Conservation (phyloP, 805 yeast genomes). For the Jamesozyma gamospora region DNA sequence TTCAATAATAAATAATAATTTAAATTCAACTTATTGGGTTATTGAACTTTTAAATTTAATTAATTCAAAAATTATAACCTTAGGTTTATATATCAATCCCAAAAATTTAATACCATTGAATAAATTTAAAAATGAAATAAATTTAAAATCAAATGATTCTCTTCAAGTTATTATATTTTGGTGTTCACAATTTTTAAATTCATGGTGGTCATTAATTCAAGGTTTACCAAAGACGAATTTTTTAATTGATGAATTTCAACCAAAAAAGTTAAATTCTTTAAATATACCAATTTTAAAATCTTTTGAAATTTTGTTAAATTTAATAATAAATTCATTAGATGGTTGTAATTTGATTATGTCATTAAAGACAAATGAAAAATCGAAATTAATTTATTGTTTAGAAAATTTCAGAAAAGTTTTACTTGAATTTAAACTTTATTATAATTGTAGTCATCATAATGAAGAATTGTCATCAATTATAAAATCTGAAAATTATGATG, state of each 20-base stretch:
- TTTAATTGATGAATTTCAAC: slow-evolving; percentile 20
- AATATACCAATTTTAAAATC: slow-evolving; percentile 17
- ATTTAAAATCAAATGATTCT: slow-evolving; percentile 4
- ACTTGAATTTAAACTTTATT: slow-evolving; percentile 18
- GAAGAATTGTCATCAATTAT: slow-evolving; percentile 1
- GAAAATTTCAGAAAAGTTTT: slow-evolving; percentile 19
- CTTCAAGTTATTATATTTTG: slow-evolving; percentile 17
- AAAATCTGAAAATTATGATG: neutral
- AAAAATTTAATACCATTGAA: slow-evolving; percentile 11
- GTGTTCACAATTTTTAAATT: slow-evolving; percentile 23
- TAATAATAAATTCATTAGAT: slow-evolving; percentile 14
- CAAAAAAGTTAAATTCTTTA: slow-evolving; percentile 13
- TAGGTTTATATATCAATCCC: slow-evolving; percentile 19
- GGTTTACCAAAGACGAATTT: slow-evolving; percentile 23
- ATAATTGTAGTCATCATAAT: slow-evolving; percentile 19
- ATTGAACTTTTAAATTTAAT: slow-evolving; percentile 15
- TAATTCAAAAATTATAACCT: slow-evolving; percentile 12
- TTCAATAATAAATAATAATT: neutral
- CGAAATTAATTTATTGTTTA: slow-evolving; percentile 9
- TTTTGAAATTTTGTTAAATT: slow-evolving; percentile 14
- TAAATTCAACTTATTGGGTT: neutral
- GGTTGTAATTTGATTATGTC: slow-evolving; percentile 15
- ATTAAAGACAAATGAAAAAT: neutral
- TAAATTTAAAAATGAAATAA: neutral
- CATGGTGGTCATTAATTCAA: slow-evolving; percentile 25